These are phyloP conservation scores for Porcisia hertigi DNA, from an alignment of 208 protist genomes.

Conservation along the genomic window DNA sequence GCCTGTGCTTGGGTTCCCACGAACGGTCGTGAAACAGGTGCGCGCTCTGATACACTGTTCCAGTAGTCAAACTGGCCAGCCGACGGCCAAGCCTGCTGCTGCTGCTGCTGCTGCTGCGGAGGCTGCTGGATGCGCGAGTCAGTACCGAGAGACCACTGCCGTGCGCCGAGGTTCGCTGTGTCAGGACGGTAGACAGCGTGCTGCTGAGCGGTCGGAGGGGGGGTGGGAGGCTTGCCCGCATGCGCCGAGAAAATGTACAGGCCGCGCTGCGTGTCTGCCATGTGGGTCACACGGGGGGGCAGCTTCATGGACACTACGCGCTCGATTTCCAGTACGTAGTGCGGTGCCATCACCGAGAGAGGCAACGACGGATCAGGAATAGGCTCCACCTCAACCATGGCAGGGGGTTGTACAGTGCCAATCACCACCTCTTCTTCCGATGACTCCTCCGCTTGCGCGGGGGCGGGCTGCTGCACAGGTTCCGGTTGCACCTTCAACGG, in stretches of 20 bases:
- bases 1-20: conserved; percentile 35
- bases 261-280: conserved; percentile 23
- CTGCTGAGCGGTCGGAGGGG: conserved; percentile 19
- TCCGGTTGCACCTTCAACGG: not conserved
- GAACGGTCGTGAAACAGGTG: conserved; percentile 23
- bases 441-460: conserved; percentile 20
- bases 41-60: conserved; percentile 33
- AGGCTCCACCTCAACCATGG: conserved; percentile 40
- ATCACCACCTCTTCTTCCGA: conserved; percentile 25
- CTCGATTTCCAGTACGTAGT: conserved; percentile 75
- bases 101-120: conserved; percentile 22
- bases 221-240: conserved; percentile 50
- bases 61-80: conserved; percentile 36
- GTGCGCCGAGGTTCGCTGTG: conserved; percentile 32
- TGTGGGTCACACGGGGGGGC: conserved; percentile 37
- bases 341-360: conserved; percentile 29
- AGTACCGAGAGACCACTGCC: conserved; percentile 28
- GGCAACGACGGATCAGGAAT: conserved; percentile 36
- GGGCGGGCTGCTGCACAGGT: not conserved
- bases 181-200: conserved; percentile 58
- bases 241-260: conserved; percentile 58
- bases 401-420: conserved; percentile 15
- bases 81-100: conserved; percentile 28
- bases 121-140: conserved; percentile 32
- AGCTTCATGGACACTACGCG: conserved; percentile 47